These are phyloP conservation scores for Eucalyptus dawsonii DNA, from an alignment of 345 rosid species.

Conservation along the genomic window DNA sequence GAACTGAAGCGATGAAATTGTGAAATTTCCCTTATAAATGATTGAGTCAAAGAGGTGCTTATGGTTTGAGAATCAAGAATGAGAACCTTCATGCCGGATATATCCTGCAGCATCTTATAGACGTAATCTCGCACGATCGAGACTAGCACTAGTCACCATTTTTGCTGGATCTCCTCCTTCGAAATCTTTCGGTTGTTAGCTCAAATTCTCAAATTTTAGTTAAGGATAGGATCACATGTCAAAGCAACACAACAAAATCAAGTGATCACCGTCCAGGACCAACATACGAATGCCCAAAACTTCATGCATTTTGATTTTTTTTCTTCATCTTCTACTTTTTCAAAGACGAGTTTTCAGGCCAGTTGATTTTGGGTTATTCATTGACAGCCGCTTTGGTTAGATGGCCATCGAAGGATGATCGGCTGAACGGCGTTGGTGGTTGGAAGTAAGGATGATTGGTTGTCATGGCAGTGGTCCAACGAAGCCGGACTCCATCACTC, in stretches of 20 bases:
- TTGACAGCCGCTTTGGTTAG: too few species aligned
- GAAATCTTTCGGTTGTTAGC: background rate
- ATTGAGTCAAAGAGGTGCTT: background rate
- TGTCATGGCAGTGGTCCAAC: background rate
- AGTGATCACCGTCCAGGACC: background rate
- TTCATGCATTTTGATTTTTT: background rate
- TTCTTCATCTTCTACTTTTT: background rate
- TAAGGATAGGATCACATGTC: background rate
- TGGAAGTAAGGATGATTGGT: background rate
- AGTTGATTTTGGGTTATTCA: background rate
- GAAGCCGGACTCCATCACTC: background rate
- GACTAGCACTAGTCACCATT: conserved; percentile 45
- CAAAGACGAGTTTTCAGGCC: background rate
- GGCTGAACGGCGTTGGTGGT: background rate
- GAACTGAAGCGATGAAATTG: background rate
- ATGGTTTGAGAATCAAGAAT: conserved; percentile 94
- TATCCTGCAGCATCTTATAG: conserved; percentile 79
- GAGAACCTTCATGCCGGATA: conserved; percentile 97
- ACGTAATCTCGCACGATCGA: conserved; percentile 74
- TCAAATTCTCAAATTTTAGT: background rate
- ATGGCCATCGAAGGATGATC: background rate
- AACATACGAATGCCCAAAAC: background rate
- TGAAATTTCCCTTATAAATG: background rate
- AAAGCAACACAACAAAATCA: background rate
- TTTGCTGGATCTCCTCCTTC: background rate